Conservation (phyloP, 2,329 filamentous ascomycete species). For the Aspergillus transmontanensis region DNA sequence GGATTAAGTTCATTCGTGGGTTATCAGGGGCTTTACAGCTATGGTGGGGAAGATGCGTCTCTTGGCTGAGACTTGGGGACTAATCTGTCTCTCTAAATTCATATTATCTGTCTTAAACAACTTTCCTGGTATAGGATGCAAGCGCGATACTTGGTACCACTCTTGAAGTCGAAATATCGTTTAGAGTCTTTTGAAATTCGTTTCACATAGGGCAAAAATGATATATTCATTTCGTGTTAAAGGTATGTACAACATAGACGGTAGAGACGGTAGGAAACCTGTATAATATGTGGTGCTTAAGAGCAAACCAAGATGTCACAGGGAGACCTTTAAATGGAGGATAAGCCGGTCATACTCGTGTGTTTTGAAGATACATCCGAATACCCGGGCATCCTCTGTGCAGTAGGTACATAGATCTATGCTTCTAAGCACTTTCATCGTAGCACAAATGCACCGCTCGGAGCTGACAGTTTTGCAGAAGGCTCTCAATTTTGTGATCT, state of each 20-base stretch:
- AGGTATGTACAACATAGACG: background rate
- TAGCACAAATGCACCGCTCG: background rate
- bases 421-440: background rate
- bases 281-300: background rate
- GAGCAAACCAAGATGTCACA: background rate
- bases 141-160: background rate
- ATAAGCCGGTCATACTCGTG: background rate
- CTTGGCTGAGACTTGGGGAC: background rate
- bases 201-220: background rate
- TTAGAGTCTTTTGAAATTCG: background rate
- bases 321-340: background rate
- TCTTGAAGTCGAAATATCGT: background rate
- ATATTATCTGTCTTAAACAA: background rate
- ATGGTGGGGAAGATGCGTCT: background rate
- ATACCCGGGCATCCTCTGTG: background rate
- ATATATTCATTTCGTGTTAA: background rate
- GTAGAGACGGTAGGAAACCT: background rate
- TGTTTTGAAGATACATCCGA: background rate
- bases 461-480: no score
- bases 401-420: background rate
- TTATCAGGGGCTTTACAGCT: background rate
- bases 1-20: background rate
- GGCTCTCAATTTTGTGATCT: background rate
- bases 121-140: background rate
- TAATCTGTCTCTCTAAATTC: background rate